A percentile compares a stretch with the other conserved stretches of the same genome.
Conservation (phyloP, 768 basidiomycete genomes). For the Serendipita sp. region DNA sequence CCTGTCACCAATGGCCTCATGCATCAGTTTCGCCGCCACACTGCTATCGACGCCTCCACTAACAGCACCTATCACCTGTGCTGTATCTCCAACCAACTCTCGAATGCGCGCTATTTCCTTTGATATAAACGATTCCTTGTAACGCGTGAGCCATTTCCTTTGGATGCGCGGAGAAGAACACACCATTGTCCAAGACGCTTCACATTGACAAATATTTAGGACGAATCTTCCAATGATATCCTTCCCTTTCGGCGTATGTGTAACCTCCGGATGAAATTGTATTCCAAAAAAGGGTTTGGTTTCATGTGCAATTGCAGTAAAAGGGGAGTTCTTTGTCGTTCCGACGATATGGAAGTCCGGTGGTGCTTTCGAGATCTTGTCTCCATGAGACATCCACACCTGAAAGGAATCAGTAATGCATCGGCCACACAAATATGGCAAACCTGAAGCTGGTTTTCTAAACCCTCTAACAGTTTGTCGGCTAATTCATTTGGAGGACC, state of each 20-base stretch:
- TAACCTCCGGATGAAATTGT: conserved; percentile 98
- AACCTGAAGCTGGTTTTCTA: conserved; percentile 89
- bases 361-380: conserved; percentile 74
- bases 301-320: conserved; percentile 84
- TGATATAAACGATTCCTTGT: conserved; percentile 88
- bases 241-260: conserved; percentile 79
- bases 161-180: conserved; percentile 6
- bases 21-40: conserved; percentile 98
- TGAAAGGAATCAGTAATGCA: conserved; percentile 23
- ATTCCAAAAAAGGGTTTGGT: conserved; percentile 85
- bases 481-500: conserved; percentile 29
- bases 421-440: no score
- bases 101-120: conserved; percentile 91
- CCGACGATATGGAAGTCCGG: conserved; percentile 79
- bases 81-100: conserved; percentile 84
- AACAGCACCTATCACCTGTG: conserved; percentile 95
- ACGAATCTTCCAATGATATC: conserved; percentile 82
- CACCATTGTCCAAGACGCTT: conserved; percentile 87
- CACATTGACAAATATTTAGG: conserved; percentile 67
- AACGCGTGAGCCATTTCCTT: neutral
- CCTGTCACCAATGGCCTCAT: conserved; percentile 97
- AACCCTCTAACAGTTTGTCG: conserved; percentile 67
- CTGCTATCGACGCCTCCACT: conserved; percentile 96
- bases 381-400: conserved; percentile 99
- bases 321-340: conserved; percentile 73